These are phyloP conservation scores for Setaria italica DNA, from an alignment of 202 grass and related monocot species.

Conservation along the genomic window DNA sequence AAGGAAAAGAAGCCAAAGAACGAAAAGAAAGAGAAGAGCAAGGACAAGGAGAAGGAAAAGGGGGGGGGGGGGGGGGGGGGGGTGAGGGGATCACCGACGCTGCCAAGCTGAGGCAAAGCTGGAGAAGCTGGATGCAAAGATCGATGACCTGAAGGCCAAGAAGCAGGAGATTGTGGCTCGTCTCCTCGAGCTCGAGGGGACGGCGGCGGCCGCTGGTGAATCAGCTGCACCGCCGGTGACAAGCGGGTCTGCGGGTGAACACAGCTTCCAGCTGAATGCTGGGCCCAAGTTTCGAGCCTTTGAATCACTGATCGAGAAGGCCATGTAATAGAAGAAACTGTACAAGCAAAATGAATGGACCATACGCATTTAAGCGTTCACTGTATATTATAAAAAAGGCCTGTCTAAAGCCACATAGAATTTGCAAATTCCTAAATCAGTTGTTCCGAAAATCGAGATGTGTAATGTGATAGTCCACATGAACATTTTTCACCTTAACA, in stretches of 20 bases:
- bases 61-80: too few relatives aligned
- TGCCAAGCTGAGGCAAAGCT: slow-evolving; percentile 50
- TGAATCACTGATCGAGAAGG: background rate
- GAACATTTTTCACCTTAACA: too few relatives aligned
- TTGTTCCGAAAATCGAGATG: too few relatives aligned
- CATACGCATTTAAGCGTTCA: too few relatives aligned
- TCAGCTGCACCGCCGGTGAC: slow-evolving; percentile 15
- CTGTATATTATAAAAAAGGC: too few relatives aligned
- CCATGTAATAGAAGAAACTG: background rate
- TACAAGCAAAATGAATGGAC: too few relatives aligned
- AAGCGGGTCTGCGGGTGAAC: slow-evolving; percentile 20
- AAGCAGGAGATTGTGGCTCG: slow-evolving; percentile 51
- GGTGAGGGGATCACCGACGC: slow-evolving; percentile 26
- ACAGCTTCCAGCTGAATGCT: background rate
- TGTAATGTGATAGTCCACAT: too few relatives aligned
- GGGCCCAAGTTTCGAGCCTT: too few relatives aligned
- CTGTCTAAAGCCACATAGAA: too few relatives aligned
- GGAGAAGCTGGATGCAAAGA: slow-evolving; percentile 59
- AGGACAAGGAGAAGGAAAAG: slow-evolving; percentile 41
- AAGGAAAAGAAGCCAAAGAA: slow-evolving; percentile 53
- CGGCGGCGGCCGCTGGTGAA: background rate
- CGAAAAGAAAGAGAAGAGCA: slow-evolving; percentile 36
- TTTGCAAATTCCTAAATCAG: too few relatives aligned
- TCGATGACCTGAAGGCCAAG: slow-evolving; percentile 55
- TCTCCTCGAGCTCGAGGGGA: slow-evolving; percentile 43